Percentiles rank a stretch among this genome's conserved stretches.
Evolutionary conservation across 2,329 filamentous ascomycete species (phyloP).

Genomic region (Nigrograna mackinnonii): DNA sequence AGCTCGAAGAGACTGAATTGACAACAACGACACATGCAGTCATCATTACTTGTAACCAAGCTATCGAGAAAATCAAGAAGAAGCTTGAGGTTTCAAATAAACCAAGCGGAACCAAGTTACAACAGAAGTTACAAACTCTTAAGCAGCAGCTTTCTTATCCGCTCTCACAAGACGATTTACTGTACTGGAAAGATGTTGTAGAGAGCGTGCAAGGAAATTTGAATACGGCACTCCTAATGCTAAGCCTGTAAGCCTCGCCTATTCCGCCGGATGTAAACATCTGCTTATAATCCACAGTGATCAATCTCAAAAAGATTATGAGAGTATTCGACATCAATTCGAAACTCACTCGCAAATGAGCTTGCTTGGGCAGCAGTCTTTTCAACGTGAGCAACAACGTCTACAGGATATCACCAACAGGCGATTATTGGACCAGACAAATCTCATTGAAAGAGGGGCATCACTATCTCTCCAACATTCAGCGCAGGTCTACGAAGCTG

Average conservation of each 20-base stretch:
- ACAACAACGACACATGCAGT: neutral
- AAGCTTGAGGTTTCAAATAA: neutral
- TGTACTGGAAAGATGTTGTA: slow-evolving; percentile 1
- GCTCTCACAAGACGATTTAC: slow-evolving; percentile 2
- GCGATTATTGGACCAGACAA: too few relatives aligned
- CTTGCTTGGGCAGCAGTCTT: too few relatives aligned
- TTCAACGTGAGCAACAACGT: too few relatives aligned
- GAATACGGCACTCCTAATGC: neutral
- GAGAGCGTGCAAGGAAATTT: slow-evolving; percentile 1
- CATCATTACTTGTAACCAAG: neutral
- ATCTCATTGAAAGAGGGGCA: too few relatives aligned
- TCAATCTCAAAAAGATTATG: too few relatives aligned
- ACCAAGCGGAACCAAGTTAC: neutral
- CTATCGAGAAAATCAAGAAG: neutral
- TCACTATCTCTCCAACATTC: too few relatives aligned
- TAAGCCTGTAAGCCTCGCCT: neutral
- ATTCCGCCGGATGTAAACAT: too few relatives aligned
- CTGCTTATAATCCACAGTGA: too few relatives aligned
- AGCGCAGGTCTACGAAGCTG: too few relatives aligned
- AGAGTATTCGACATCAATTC: too few relatives aligned
- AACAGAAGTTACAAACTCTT: neutral
- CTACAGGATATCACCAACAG: too few relatives aligned
- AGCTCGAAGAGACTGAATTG: neutral
- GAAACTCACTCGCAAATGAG: too few relatives aligned
- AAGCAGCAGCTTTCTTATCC: slow-evolving; percentile 1